Evolutionary conservation across 441 rosid genomes (phyloP), one percentile per base, ranked within the genome.

Genomic region (Corymbia citriodora): DNA sequence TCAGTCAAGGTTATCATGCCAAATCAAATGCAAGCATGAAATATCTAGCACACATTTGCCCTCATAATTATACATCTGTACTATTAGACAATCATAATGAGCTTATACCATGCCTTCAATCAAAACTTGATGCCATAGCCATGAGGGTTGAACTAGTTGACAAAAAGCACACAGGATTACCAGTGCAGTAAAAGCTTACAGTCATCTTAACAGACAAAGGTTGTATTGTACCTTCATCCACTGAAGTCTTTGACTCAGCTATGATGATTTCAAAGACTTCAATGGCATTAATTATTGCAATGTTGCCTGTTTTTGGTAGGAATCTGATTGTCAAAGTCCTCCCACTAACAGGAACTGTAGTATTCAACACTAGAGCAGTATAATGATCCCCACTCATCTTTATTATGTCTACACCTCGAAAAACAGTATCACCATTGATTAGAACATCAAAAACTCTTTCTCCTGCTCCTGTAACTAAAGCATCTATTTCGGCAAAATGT

Each of bases 401-500:
- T 72, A 95, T 85, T 79, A 97, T 88, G 91, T 98, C 99, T 5
- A 98, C 96, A 74, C 87, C 93, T 89, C 89, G 52, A 92, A 98
- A 97, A 25, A 31, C 54, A 49, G 92, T 90, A 90, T 90, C 93
- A 70, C 98, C 99, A 91, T 98, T 98, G 68, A 98, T 94, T 18
- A 96, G 91, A 86, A 98, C 91, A 92, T 97, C 96, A 95, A 98
- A 98, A 50, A 97, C 97, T 94, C 99, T 94, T 91, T 96, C 83
- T 21, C 98, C 98, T 29, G 89, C 95, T 82, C 89, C 95, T 29
- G 95, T 95, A 79, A 98, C 88, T 6, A 96, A 36, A 92, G 92
- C 72, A 93, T 97, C 99, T 91, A 97, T 98, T 97, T 98, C 99
- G 6, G 99, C 97, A 90, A 98, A 98, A 90, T 98, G 99, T 48